Conservation (phyloP, 495 filamentous ascomycete species). For the Aspergillus avenaceus region DNA sequence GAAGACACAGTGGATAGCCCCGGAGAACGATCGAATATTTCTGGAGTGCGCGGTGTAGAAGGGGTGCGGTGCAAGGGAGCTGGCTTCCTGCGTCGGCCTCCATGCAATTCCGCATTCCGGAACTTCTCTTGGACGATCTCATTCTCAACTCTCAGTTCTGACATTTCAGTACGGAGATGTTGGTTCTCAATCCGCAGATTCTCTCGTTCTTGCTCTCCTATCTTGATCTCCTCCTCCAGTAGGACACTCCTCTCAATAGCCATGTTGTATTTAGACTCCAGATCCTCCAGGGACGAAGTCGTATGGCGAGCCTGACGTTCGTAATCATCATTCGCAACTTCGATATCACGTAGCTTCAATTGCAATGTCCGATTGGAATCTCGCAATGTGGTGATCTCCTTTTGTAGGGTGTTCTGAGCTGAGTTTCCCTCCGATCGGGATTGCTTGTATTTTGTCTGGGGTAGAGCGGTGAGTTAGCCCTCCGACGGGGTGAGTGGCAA, state of each 20-base stretch:
- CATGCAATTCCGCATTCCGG: constrained; percentile 56
- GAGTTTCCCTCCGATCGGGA: constrained; percentile 79
- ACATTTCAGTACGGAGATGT: constrained; percentile 80
- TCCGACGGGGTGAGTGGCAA: background rate
- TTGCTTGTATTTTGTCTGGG: constrained; percentile 91
- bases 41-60: constrained; percentile 49
- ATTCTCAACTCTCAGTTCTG: constrained; percentile 88
- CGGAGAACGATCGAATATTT: constrained; percentile 52
- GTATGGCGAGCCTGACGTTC: constrained; percentile 93
- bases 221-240: constrained; percentile 89
- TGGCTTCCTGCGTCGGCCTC: constrained; percentile 51
- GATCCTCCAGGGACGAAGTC: constrained; percentile 88
- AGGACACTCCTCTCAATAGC: constrained; percentile 88
- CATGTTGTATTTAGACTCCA: constrained; percentile 95
- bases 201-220: constrained; percentile 88
- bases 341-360: constrained; percentile 83
- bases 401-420: constrained; percentile 84
- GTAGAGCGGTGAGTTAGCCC: constrained; percentile 3
- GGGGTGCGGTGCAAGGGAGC: constrained; percentile 41
- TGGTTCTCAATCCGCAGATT: constrained; percentile 82
- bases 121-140: constrained; percentile 94
- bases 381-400: constrained; percentile 88
- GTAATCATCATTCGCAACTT: constrained; percentile 97
- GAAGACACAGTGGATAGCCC: constrained; percentile 62
- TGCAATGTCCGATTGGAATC: constrained; percentile 78